Conservation (phyloP, 805 yeast species). For the Starmera amethionina region DNA sequence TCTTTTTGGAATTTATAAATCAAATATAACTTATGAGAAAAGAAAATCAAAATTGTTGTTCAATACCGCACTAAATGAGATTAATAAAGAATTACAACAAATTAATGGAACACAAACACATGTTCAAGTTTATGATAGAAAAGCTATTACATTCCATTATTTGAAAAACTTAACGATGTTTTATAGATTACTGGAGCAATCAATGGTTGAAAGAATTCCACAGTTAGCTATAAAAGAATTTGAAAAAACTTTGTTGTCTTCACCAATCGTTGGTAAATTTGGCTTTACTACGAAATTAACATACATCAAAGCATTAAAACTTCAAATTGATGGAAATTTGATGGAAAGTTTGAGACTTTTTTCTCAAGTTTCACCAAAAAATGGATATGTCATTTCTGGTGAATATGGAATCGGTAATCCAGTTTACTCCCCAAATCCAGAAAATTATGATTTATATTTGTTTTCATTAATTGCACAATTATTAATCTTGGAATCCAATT, state of each 20-base stretch:
- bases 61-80: background rate
- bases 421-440: conserved; percentile 1
- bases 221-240: background rate
- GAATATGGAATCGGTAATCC: conserved; percentile 6
- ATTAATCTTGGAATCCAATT: conserved; percentile 8
- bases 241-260: conserved; percentile 7
- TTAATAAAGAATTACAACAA: background rate
- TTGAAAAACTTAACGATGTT: conserved; percentile 4
- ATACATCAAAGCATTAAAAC: conserved; percentile 1
- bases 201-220: conserved; percentile 4
- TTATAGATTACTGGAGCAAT: conserved; percentile 8
- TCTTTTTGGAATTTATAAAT: conserved; percentile 4
- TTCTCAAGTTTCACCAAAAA: conserved; percentile 1
- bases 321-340: conserved; percentile 3
- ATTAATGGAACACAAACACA: background rate
- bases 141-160: background rate
- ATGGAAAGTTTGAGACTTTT: conserved; percentile 3
- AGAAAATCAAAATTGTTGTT: conserved; percentile 9
- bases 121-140: background rate
- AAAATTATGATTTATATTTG: conserved; percentile 9
- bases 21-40: conserved; percentile 12
- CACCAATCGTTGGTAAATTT: conserved; percentile 1
- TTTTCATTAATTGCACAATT: conserved; percentile 6
- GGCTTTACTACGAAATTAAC: conserved; percentile 2
- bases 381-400: background rate